Percentiles rank a stretch among this genome's conserved stretches.
Conservation (phyloP, 495 filamentous ascomycete genomes). For the Bacidia gigantensis region DNA sequence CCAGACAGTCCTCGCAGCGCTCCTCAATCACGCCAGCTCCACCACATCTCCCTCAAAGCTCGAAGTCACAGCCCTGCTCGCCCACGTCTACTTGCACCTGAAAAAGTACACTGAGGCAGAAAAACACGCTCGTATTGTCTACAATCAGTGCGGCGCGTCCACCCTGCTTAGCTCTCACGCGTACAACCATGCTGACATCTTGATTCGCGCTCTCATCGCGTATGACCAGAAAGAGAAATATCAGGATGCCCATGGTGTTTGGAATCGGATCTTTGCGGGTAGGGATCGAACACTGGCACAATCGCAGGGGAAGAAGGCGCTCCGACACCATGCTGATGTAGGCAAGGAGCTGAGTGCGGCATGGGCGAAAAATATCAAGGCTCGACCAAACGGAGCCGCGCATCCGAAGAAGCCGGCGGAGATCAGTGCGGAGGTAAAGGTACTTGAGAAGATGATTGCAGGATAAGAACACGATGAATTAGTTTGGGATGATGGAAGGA, state of each 20-base stretch:
- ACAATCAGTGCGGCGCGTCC: not conserved
- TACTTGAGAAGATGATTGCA: not conserved
- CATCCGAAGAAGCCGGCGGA: not conserved
- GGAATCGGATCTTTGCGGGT: not conserved
- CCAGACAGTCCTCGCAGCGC: not conserved
- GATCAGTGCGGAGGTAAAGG: not conserved
- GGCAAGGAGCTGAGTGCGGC: not conserved
- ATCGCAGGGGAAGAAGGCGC: not conserved
- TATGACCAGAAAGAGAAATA: not conserved
- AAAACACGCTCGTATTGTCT: not conserved
- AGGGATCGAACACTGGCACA: not conserved
- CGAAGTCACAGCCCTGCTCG: conserved; percentile 2
- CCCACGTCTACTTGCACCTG: not conserved
- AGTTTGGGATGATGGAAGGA: no score
- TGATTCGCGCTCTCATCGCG: not conserved
- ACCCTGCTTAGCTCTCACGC: not conserved
- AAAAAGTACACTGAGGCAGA: not conserved
- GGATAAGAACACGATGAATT: no score
- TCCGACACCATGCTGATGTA: not conserved
- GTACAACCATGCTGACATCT: conserved; percentile 4
- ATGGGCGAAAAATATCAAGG: not conserved
- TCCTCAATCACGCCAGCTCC: not conserved
- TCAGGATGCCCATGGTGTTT: not conserved
- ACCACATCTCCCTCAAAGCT: not conserved
- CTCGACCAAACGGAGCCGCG: not conserved